Percentiles rank a stretch among this genome's conserved stretches.
These are phyloP conservation scores for Pogostemon cablin DNA, from an alignment of 257 asterid species.

Conservation along the genomic window DNA sequence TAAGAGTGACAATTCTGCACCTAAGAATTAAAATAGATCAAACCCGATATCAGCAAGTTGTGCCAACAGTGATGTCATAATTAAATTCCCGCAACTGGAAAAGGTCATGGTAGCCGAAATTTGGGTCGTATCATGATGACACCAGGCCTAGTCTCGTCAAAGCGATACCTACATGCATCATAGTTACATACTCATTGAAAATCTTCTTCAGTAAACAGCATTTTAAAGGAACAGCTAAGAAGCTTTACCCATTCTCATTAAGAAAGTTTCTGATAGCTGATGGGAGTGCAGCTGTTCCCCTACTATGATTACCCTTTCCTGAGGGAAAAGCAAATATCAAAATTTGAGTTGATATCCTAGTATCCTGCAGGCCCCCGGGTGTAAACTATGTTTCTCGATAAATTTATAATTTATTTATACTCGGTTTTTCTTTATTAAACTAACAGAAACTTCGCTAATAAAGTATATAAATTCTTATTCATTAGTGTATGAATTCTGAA, in stretches of 20 bases:
- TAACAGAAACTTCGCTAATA: too few relatives aligned
- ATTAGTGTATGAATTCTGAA: too few relatives aligned
- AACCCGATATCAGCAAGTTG: too few relatives aligned
- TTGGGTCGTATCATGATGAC: constrained; percentile 60
- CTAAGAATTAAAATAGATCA: too few relatives aligned
- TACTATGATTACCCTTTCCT: constrained; percentile 90
- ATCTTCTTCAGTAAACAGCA: not conserved
- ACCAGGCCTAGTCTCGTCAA: constrained; percentile 77
- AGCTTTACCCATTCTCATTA: constrained; percentile 56
- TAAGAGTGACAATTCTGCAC: too few relatives aligned
- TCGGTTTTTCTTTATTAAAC: too few relatives aligned
- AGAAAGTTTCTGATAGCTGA: constrained; percentile 74
- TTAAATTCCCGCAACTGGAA: constrained; percentile 11
- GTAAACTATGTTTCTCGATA: too few relatives aligned
- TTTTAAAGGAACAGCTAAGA: not conserved
- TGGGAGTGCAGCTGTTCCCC: constrained; percentile 81
- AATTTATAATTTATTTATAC: too few relatives aligned
- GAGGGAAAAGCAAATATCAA: constrained; percentile 29
- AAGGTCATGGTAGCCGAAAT: constrained; percentile 43
- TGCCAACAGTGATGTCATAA: too few relatives aligned
- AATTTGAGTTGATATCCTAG: not conserved
- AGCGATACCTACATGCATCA: constrained; percentile 57
- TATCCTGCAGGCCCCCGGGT: too few relatives aligned
- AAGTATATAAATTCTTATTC: too few relatives aligned
- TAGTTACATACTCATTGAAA: not conserved